Conservation (phyloP, 2,329 filamentous ascomycete genomes). For the Cytospora paraplurivora region DNA sequence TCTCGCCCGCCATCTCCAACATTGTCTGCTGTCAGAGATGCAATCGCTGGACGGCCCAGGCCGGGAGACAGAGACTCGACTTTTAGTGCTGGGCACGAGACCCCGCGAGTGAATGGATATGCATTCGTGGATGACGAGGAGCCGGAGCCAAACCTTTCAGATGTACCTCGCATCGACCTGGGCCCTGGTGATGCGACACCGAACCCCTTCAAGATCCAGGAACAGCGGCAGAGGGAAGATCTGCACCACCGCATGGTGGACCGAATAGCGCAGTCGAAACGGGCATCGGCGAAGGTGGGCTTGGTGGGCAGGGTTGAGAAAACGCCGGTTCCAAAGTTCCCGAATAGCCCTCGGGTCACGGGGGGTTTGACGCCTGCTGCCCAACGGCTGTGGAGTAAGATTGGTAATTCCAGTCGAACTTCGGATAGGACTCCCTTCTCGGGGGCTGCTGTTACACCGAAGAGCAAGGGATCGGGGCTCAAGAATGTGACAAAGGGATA, state of each 20-base stretch:
- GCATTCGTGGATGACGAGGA: conserved; percentile 87
- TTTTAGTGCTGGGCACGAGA: conserved; percentile 66
- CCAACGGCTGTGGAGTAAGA: conserved; percentile 65
- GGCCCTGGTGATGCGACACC: conserved; percentile 63
- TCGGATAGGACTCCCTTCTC: conserved; percentile 44
- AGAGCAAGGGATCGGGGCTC: conserved; percentile 40
- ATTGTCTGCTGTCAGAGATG: conserved; percentile 79
- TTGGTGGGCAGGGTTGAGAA: conserved; percentile 60
- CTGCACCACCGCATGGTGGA: conserved; percentile 88
- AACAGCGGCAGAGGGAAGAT: conserved; percentile 74
- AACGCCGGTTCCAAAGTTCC: conserved; percentile 70
- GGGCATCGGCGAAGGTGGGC: conserved; percentile 59
- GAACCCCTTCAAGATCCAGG: conserved; percentile 79
- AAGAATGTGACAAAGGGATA: conserved; percentile 39
- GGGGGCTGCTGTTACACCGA: conserved; percentile 45
- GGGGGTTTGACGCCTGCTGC: conserved; percentile 73
- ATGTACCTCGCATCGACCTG: conserved; percentile 54
- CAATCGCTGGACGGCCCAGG: conserved; percentile 73
- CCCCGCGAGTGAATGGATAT: conserved; percentile 90
- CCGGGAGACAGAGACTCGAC: conserved; percentile 63
- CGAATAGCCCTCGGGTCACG: conserved; percentile 63
- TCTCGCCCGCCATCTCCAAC: conserved; percentile 74
- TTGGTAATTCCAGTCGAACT: conserved; percentile 47
- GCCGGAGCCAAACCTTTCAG: conserved; percentile 46
- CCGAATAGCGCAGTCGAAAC: conserved; percentile 72